These are phyloP conservation scores for Purpureocillium lavendulum DNA, from an alignment of 2,329 filamentous ascomycete species.

Conservation along the genomic window DNA sequence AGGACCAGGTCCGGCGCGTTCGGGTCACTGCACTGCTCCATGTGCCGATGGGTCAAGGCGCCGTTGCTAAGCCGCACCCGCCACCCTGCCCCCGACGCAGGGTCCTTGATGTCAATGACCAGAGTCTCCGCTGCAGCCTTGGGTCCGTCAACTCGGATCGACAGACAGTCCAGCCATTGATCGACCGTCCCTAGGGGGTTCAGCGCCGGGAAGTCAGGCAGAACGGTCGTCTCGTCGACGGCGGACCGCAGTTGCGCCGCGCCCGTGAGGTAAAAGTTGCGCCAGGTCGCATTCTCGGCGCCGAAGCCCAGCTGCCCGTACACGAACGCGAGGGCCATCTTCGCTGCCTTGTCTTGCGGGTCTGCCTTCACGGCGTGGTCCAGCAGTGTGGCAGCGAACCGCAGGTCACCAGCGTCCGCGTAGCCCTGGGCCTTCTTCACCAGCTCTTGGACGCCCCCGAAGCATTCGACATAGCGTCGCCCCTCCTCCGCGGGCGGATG, in stretches of 20 bases:
- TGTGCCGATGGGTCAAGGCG: slow-evolving; percentile 2
- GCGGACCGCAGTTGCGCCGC: slow-evolving; percentile 15
- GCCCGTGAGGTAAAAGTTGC: slow-evolving; percentile 27
- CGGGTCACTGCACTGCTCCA: background rate
- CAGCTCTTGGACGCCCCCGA: slow-evolving; percentile 24
- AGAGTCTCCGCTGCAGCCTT: background rate
- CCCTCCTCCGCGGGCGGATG: slow-evolving; percentile 16
- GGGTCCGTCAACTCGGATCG: background rate
- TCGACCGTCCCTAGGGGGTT: background rate
- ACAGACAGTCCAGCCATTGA: background rate
- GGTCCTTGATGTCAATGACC: slow-evolving; percentile 3
- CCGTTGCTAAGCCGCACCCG: slow-evolving; percentile 5
- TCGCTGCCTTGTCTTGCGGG: slow-evolving; percentile 10
- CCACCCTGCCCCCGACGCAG: slow-evolving; percentile 1
- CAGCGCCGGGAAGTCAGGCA: background rate
- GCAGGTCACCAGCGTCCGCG: slow-evolving; percentile 19
- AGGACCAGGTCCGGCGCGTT: background rate
- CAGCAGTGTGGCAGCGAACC: slow-evolving; percentile 30
- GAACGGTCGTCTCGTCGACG: background rate
- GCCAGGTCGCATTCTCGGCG: slow-evolving; percentile 29
- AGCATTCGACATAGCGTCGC: slow-evolving; percentile 23
- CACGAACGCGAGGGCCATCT: slow-evolving; percentile 16
- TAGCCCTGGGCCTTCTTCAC: slow-evolving; percentile 19
- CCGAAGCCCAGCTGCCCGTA: slow-evolving; percentile 25
- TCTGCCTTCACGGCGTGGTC: slow-evolving; percentile 23